phyloP scores from a whole-genome alignment of 106 monocot genomes.

The Dioscorea dumetorum region DNA sequence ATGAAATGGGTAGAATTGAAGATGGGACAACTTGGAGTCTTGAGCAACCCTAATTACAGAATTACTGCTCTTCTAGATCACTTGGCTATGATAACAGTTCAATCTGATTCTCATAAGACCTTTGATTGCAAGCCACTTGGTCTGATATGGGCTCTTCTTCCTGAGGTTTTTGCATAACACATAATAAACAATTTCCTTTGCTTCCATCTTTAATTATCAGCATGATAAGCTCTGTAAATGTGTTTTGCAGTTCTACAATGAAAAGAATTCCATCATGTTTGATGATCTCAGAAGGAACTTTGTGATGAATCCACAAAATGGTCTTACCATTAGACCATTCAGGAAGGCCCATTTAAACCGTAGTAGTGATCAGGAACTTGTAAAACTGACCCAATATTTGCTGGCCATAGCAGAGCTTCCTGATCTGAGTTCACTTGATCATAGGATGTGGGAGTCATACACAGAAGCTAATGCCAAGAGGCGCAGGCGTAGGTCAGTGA shows the following conservation, averaged over 20 bases:
- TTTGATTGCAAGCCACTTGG: conserved; percentile 98
- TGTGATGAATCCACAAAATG: conserved; percentile 99
- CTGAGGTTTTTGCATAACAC: conserved; percentile 44
- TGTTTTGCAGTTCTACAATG: conserved; percentile 70
- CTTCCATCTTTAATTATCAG: not conserved
- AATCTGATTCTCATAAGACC: conserved; percentile 66
- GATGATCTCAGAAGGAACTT: conserved; percentile 95
- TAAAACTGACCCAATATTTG: conserved; percentile 79
- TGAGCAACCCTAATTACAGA: conserved; percentile 86
- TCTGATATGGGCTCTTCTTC: conserved; percentile 85
- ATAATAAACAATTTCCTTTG: not conserved
- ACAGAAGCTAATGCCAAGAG: conserved; percentile 56
- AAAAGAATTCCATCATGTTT: conserved; percentile 91
- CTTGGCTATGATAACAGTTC: conserved; percentile 95
- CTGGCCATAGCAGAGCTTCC: conserved; percentile 76
- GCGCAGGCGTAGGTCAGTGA: conserved; percentile 50
- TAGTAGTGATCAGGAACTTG: conserved; percentile 69
- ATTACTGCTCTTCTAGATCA: conserved; percentile 91
- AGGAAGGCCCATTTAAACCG: conserved; percentile 78
- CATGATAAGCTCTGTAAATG: not conserved
- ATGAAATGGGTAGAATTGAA: conserved; percentile 98
- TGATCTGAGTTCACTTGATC: conserved; percentile 76
- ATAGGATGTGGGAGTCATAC: conserved; percentile 70
- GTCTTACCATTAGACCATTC: conserved; percentile 84
- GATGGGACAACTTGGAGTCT: conserved; percentile 92